phyloP scores from a whole-genome alignment of 73 alveolate species.

The Uronychia binucleata region DNA sequence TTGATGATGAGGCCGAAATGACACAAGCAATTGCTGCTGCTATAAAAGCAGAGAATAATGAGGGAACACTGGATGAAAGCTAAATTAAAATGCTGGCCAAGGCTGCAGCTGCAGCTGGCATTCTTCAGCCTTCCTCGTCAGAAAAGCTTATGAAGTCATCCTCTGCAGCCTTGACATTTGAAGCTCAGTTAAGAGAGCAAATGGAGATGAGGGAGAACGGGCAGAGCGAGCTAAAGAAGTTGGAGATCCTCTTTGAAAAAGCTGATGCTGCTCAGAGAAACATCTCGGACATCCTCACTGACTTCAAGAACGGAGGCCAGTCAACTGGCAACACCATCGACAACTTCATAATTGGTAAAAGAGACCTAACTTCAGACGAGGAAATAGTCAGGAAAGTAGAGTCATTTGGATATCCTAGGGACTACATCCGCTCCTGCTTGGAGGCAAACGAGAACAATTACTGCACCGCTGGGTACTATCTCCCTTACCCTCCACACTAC shows the following conservation, averaged over 20 bases:
- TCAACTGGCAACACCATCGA: not conserved
- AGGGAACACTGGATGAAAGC: not conserved
- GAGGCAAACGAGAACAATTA: conserved; percentile 80
- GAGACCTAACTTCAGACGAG: conserved; percentile 8
- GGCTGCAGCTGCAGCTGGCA: not conserved
- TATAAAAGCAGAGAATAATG: not conserved
- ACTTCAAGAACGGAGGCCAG: not conserved
- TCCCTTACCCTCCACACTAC: conserved; percentile 20
- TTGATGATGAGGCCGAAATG: not conserved
- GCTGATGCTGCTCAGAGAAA: not conserved
- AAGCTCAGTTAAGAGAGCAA: not conserved
- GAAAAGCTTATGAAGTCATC: not conserved
- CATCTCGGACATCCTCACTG: not conserved
- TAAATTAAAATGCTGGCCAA: not conserved
- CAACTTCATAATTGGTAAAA: not conserved
- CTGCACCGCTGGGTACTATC: conserved; percentile 78
- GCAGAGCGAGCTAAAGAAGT: not conserved
- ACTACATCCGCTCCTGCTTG: conserved; percentile 58
- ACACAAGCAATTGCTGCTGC: not conserved
- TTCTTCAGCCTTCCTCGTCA: not conserved
- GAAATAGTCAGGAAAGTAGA: conserved; percentile 57
- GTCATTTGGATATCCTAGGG: conserved; percentile 71
- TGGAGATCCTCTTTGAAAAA: not conserved
- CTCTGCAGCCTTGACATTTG: not conserved
- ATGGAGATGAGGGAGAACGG: not conserved